Conservation (phyloP, 768 basidiomycete species). For the Amanita phalloides region DNA sequence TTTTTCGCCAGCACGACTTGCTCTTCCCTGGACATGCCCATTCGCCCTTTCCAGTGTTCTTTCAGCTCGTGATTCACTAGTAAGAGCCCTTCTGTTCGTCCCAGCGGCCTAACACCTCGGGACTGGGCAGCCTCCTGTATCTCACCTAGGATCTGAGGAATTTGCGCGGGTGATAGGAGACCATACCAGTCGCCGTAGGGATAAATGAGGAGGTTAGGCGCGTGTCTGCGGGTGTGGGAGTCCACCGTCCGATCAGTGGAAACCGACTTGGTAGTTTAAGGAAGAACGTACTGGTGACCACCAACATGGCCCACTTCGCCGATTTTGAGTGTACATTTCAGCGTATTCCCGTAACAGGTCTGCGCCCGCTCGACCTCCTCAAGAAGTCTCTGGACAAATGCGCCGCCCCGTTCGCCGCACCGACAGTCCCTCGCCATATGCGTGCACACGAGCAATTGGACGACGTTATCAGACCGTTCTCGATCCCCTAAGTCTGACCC, state of each 20-base stretch:
- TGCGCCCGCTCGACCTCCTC: conserved; percentile 33
- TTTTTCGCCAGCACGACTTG: not conserved
- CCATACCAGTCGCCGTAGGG: conserved; percentile 67
- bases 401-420: conserved; percentile 57
- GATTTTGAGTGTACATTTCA: conserved; percentile 17
- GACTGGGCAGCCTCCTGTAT: not conserved
- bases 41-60: conserved; percentile 2
- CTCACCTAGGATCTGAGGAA: not conserved
- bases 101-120: not conserved
- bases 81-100: not conserved
- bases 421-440: conserved; percentile 74
- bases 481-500: not conserved
- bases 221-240: conserved; percentile 34
- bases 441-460: conserved; percentile 63
- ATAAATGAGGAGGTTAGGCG: conserved; percentile 59
- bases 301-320: conserved; percentile 74
- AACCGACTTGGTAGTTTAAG: not conserved
- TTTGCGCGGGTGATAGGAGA: not conserved
- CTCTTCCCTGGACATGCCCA: conserved; percentile 1
- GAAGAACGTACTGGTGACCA: conserved; percentile 60
- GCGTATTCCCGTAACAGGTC: conserved; percentile 10
- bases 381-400: conserved; percentile 41
- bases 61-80: not conserved
- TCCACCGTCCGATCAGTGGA: not conserved
- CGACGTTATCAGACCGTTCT: conserved; percentile 11